phyloP scores from a whole-genome alignment of 169 alveolate species.

The Besnoitia besnoiti region DNA sequence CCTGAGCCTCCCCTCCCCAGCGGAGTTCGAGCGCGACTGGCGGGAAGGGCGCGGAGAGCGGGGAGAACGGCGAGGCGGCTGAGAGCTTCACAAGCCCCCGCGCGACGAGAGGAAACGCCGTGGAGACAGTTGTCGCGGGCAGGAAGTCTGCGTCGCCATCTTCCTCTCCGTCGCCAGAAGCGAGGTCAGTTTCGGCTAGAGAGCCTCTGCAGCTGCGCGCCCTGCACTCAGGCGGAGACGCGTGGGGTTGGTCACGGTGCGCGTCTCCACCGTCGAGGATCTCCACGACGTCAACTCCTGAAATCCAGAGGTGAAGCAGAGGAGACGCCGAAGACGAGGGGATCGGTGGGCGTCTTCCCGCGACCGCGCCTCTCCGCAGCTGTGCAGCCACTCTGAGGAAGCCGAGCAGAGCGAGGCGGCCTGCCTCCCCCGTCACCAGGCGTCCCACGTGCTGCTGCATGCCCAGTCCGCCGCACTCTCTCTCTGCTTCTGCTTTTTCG shows the following conservation, averaged over 20 bases:
- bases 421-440: background rate
- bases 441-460: too few species aligned
- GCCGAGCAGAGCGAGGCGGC: background rate
- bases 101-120: background rate
- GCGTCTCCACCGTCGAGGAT: background rate
- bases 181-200: too few species aligned
- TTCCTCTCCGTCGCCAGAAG: background rate
- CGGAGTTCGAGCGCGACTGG: background rate
- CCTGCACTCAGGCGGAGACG: background rate
- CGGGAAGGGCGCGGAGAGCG: background rate
- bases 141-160: background rate
- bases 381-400: background rate
- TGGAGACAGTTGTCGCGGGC: background rate
- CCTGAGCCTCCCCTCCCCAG: background rate
- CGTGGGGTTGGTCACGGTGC: background rate
- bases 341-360: background rate
- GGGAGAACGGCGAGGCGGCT: slow-evolving; percentile 25
- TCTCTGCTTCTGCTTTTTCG: background rate
- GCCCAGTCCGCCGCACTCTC: too few species aligned
- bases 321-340: background rate
- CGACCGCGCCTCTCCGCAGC: background rate
- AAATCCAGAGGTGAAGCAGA: background rate
- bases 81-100: background rate
- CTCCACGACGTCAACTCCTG: background rate
- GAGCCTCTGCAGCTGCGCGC: background rate